Evolutionary conservation across 805 yeast species (phyloP).

Genomic region (Candida lessepsii): DNA sequence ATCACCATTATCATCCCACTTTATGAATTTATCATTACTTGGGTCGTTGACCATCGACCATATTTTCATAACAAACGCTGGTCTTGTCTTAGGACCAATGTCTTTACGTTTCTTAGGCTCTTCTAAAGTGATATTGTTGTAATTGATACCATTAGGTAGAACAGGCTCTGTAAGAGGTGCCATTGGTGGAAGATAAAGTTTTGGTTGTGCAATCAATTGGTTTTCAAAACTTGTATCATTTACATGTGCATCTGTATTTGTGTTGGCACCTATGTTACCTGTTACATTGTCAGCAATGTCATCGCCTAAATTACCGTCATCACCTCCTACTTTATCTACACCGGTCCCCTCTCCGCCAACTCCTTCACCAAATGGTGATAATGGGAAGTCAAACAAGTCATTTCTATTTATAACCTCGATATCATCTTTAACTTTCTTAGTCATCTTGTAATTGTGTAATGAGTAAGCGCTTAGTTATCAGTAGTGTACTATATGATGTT

Average conservation of each 20-base stretch:
- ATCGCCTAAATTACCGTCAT: constrained; percentile 1
- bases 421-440: constrained; percentile 10
- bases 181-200: constrained; percentile 24
- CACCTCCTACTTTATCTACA: not conserved
- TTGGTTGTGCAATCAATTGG: constrained; percentile 14
- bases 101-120: constrained; percentile 32
- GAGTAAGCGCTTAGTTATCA: too few species aligned
- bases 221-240: not conserved
- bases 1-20: constrained; percentile 84
- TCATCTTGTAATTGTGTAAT: not conserved
- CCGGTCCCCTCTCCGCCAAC: not conserved
- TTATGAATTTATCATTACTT: constrained; percentile 63
- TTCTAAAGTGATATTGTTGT: constrained; percentile 4
- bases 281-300: too few species aligned
- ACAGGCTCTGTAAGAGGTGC: constrained; percentile 31
- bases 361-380: constrained; percentile 9
- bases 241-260: too few species aligned
- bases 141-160: constrained; percentile 20
- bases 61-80: constrained; percentile 89
- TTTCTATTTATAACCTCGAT: constrained; percentile 17
- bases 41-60: constrained; percentile 96
- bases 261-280: too few species aligned
- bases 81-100: constrained; percentile 54
- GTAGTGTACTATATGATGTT: not conserved
- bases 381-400: constrained; percentile 11